phyloP scores from a whole-genome alignment of 2,329 filamentous ascomycete genomes.

The Penicillium sp. region DNA sequence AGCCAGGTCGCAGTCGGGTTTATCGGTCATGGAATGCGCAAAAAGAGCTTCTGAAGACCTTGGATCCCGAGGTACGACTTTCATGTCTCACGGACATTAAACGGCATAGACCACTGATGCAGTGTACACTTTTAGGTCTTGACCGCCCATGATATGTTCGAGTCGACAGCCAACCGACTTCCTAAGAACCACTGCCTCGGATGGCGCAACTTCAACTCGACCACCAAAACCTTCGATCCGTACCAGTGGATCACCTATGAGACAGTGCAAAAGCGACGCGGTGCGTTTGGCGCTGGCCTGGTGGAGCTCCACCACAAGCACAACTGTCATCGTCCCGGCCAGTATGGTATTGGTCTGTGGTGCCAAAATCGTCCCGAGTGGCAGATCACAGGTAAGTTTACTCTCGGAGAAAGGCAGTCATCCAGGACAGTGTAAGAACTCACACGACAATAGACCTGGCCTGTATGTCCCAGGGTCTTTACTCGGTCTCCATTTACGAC shows the following conservation, averaged over 20 bases:
- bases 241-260: slow-evolving; percentile 81
- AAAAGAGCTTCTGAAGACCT: slow-evolving; percentile 64
- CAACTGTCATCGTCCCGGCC: slow-evolving; percentile 56
- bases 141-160: slow-evolving; percentile 77
- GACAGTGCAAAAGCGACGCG: slow-evolving; percentile 70
- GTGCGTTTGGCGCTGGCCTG: slow-evolving; percentile 78
- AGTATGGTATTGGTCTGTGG: slow-evolving; percentile 76
- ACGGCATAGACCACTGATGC: too few species aligned
- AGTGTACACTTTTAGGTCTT: slow-evolving; percentile 46
- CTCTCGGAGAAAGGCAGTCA: background rate
- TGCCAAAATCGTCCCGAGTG: slow-evolving; percentile 83
- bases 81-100: too few species aligned
- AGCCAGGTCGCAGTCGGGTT: slow-evolving; percentile 64
- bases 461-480: slow-evolving; percentile 79
- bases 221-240: slow-evolving; percentile 65
- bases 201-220: slow-evolving; percentile 69
- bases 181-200: slow-evolving; percentile 72
- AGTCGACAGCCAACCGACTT: slow-evolving; percentile 56
- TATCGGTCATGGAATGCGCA: slow-evolving; percentile 79
- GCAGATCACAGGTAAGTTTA: slow-evolving; percentile 65
- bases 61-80: slow-evolving; percentile 58
- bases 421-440: slow-evolving; percentile 65
- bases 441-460: slow-evolving; percentile 61
- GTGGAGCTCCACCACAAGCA: slow-evolving; percentile 71
- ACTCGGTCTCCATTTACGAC: slow-evolving; percentile 90